Evolutionary conservation across 768 basidiomycete genomes (phyloP).

Genomic region (Kwoniella sp.): DNA sequence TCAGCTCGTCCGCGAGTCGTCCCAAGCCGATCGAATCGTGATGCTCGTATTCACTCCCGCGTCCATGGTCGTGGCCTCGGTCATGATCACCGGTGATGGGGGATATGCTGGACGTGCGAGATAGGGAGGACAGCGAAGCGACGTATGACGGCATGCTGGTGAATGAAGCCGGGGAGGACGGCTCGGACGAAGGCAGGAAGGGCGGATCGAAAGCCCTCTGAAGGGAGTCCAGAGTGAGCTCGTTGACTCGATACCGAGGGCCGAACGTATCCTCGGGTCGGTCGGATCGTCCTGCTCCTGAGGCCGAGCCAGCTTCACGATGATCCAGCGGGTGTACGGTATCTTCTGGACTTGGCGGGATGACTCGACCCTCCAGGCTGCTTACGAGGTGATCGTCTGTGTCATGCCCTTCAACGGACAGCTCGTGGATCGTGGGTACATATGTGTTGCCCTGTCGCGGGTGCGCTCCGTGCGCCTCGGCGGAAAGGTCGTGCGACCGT

Average conservation of each 20-base stretch:
- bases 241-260: background rate
- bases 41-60: background rate
- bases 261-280: background rate
- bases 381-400: too few relatives aligned
- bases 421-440: conserved; percentile 1
- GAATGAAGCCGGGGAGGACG: conserved; percentile 30
- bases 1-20: conserved; percentile 26
- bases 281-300: too few relatives aligned
- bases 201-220: conserved; percentile 1
- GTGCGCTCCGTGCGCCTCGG: background rate
- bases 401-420: background rate
- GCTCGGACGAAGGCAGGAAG: conserved; percentile 16
- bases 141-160: conserved; percentile 25
- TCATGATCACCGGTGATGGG: background rate
- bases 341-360: conserved; percentile 24
- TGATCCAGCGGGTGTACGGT: conserved; percentile 17
- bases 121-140: conserved; percentile 25
- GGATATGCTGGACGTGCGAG: conserved; percentile 16
- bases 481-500: background rate
- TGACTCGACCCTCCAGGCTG: too few relatives aligned
- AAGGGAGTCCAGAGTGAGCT: conserved; percentile 2
- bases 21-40: background rate
- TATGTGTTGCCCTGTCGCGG: background rate
- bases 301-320: background rate
- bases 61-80: background rate